Evolutionary conservation across 129 eudicot genomes (phyloP).

Genomic region (Helichrysum umbraculigerum): DNA sequence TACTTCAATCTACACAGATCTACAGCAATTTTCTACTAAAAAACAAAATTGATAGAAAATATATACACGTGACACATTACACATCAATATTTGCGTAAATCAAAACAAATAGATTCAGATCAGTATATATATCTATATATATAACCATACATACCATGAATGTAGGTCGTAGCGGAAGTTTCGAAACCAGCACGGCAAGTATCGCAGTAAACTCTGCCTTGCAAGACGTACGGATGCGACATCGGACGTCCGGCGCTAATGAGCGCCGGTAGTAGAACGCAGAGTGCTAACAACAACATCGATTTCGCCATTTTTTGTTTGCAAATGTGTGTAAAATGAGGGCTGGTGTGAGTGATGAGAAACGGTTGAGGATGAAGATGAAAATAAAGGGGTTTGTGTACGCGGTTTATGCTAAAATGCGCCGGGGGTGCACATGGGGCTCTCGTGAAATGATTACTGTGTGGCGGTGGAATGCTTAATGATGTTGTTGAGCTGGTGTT

Average conservation of each 20-base stretch:
- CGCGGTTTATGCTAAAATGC: conserved; percentile 20
- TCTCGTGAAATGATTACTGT: conserved; percentile 27
- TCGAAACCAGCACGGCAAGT: conserved; percentile 72
- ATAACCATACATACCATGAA: conserved; percentile 29
- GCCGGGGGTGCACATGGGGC: conserved; percentile 26
- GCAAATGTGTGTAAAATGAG: neutral
- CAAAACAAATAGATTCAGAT: neutral
- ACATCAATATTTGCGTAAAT: neutral
- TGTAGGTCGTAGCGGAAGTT: conserved; percentile 59
- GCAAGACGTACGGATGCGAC: conserved; percentile 39
- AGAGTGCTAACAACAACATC: conserved; percentile 36
- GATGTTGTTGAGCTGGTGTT: neutral
- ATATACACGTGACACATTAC: neutral
- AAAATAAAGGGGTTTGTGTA: neutral
- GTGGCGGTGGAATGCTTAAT: conserved; percentile 33
- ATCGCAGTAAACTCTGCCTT: conserved; percentile 67
- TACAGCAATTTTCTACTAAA: neutral
- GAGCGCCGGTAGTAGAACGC: conserved; percentile 43
- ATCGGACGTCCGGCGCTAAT: conserved; percentile 42
- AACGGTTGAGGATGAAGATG: conserved; percentile 4
- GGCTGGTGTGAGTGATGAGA: conserved; percentile 14
- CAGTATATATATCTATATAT: neutral
- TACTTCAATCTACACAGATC: conserved; percentile 17
- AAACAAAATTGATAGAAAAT: neutral
- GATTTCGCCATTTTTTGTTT: conserved; percentile 34